A percentile compares a stretch with the other conserved stretches of the same genome.
Conservation (phyloP, 176 grass and related monocot species). For the Themeda triandra region DNA sequence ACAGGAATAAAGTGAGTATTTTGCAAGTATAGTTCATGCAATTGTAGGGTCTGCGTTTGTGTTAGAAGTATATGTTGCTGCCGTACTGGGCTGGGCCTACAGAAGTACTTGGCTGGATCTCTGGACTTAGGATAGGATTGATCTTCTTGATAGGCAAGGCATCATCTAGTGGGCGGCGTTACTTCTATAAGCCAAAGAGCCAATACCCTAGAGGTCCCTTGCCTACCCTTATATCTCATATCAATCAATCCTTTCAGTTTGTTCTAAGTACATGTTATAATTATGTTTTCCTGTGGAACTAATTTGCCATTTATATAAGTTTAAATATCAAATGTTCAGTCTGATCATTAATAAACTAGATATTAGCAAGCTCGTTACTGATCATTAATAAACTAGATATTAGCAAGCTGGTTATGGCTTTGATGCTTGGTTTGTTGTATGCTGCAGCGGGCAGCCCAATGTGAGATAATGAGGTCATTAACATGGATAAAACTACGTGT, state of each 20-base stretch:
- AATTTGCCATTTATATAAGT: not conserved
- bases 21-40: not conserved
- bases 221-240: no score
- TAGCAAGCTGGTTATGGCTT: not conserved
- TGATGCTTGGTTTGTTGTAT: not conserved
- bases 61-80: no score
- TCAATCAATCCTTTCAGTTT: no score
- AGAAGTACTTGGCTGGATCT: no score
- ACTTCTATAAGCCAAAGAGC: no score
- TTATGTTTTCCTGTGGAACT: slow-evolving; percentile 5
- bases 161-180: no score
- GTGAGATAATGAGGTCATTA: not conserved
- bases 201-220: no score
- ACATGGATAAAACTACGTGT: not conserved
- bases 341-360: not conserved
- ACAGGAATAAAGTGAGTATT: not conserved
- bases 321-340: not conserved
- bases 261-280: not conserved
- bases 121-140: no score
- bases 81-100: no score
- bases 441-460: not conserved
- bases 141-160: no score
- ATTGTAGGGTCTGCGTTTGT: not conserved
- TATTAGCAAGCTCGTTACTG: not conserved
- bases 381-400: not conserved